Percentiles rank a stretch among this genome's conserved stretches.
Conservation (phyloP, 1,284 basidiomycete genomes). For the Boletus semigastroideus region DNA sequence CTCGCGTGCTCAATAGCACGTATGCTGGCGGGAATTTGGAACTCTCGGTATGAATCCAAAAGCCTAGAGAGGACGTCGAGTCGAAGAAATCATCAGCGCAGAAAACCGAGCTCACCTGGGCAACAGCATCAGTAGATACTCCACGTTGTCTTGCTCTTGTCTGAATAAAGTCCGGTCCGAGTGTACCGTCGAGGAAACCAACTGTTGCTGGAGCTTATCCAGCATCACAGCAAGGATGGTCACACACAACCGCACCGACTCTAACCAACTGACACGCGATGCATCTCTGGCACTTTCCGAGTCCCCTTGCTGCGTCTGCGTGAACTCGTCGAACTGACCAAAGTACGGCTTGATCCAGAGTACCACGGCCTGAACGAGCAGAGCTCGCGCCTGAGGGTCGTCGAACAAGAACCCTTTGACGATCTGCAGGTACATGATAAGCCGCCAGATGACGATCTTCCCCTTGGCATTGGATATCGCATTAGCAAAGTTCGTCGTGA, state of each 20-base stretch:
- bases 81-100: conserved; percentile 8
- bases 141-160: conserved; percentile 93
- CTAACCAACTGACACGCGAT: conserved; percentile 86
- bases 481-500: conserved; percentile 87
- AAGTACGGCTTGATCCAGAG: conserved; percentile 96
- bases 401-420: conserved; percentile 89
- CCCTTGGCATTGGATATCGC: conserved; percentile 79
- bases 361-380: conserved; percentile 86
- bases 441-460: conserved; percentile 89
- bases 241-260: conserved; percentile 82
- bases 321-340: conserved; percentile 85
- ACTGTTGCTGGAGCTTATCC: conserved; percentile 83
- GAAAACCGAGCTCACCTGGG: conserved; percentile 59
- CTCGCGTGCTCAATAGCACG: conserved; percentile 71
- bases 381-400: conserved; percentile 72
- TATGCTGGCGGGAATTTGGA: conserved; percentile 66
- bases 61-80: conserved; percentile 13
- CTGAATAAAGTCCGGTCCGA: conserved; percentile 60
- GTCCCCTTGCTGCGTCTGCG: conserved; percentile 61
- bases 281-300: conserved; percentile 65
- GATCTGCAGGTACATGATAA: conserved; percentile 91
- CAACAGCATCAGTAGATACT: conserved; percentile 82
- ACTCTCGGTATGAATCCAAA: conserved; percentile 86
- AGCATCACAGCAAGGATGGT: conserved; percentile 88
- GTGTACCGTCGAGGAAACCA: conserved; percentile 67